These are phyloP conservation scores for Beverwykella pulmonaria DNA, from an alignment of 495 filamentous ascomycete species.

Conservation along the genomic window DNA sequence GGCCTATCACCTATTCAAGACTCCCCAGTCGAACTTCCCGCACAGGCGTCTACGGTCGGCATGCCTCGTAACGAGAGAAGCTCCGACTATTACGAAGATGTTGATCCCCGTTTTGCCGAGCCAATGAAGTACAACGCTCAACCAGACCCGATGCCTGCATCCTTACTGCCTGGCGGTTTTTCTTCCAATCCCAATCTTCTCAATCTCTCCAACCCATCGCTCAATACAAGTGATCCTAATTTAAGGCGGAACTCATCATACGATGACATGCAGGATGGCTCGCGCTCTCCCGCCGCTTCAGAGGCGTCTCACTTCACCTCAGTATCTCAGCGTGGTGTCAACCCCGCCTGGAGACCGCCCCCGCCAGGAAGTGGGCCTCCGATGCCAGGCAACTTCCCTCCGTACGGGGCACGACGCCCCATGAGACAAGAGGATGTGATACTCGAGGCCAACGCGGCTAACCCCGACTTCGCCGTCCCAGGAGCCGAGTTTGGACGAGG, in stretches of 20 bases:
- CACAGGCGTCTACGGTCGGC: constrained; percentile 38
- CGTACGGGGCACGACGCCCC: constrained; percentile 27
- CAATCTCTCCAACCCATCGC: constrained; percentile 25
- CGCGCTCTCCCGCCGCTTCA: constrained; percentile 73
- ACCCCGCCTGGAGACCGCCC: constrained; percentile 76
- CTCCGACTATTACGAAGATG: constrained; percentile 84
- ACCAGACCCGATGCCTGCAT: constrained; percentile 37
- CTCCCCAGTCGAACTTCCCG: constrained; percentile 50
- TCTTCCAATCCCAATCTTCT: constrained; percentile 33
- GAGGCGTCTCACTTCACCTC: constrained; percentile 82
- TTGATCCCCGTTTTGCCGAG: constrained; percentile 81
- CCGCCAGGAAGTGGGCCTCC: constrained; percentile 34
- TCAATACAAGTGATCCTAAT: constrained; percentile 17
- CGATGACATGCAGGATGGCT: constrained; percentile 67
- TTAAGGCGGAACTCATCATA: constrained; percentile 43
- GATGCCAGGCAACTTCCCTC: constrained; percentile 30
- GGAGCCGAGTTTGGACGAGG: constrained; percentile 30
- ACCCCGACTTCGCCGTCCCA: constrained; percentile 40
- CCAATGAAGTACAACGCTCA: constrained; percentile 35
- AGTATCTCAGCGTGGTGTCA: constrained; percentile 80
- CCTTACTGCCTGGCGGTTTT: constrained; percentile 41
- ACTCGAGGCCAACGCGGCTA: constrained; percentile 36
- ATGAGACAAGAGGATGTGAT: constrained; percentile 39
- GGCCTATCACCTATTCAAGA: constrained; percentile 41
- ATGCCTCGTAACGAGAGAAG: constrained; percentile 49